Evolutionary conservation across 208 protist species (phyloP).

Genomic region (Jaenimonas drosophilae): DNA sequence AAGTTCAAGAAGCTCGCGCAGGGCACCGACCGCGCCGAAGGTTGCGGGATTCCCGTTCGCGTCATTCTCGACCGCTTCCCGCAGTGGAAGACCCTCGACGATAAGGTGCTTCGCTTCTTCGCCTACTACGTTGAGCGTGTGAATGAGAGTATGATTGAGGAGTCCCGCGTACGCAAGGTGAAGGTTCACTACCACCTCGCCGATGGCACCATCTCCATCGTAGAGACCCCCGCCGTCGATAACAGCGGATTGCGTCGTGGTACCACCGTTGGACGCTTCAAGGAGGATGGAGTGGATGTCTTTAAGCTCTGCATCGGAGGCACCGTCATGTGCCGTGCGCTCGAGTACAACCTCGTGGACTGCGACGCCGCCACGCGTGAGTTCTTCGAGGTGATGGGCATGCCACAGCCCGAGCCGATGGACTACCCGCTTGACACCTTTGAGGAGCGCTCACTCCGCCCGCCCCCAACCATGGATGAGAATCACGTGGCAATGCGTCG

Average conservation of each 20-base stretch:
- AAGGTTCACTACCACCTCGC: constrained; percentile 90
- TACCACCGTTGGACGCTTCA: constrained; percentile 78
- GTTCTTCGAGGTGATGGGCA: constrained; percentile 80
- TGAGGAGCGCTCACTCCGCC: constrained; percentile 19
- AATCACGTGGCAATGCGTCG: constrained; percentile 75
- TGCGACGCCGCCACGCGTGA: constrained; percentile 91
- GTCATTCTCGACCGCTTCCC: constrained; percentile 68
- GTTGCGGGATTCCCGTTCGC: constrained; percentile 55
- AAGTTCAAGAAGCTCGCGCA: background rate
- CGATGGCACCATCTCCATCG: constrained; percentile 91
- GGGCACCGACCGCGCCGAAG: constrained; percentile 4
- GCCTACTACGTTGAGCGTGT: constrained; percentile 93
- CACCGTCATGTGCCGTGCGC: constrained; percentile 70
- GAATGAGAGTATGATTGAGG: constrained; percentile 83
- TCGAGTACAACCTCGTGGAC: constrained; percentile 89
- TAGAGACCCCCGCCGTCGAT: constrained; percentile 79
- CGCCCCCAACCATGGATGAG: constrained; percentile 28
- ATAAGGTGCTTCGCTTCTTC: constrained; percentile 94
- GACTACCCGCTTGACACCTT: constrained; percentile 79
- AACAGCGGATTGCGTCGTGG: constrained; percentile 94
- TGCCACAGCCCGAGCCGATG: constrained; percentile 55
- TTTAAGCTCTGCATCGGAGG: constrained; percentile 78
- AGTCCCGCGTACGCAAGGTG: constrained; percentile 83
- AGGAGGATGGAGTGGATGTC: constrained; percentile 59
- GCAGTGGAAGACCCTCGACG: constrained; percentile 85